Conservation (phyloP, 2,329 filamentous ascomycete species). For the Pseudogymnoascus sp. region DNA sequence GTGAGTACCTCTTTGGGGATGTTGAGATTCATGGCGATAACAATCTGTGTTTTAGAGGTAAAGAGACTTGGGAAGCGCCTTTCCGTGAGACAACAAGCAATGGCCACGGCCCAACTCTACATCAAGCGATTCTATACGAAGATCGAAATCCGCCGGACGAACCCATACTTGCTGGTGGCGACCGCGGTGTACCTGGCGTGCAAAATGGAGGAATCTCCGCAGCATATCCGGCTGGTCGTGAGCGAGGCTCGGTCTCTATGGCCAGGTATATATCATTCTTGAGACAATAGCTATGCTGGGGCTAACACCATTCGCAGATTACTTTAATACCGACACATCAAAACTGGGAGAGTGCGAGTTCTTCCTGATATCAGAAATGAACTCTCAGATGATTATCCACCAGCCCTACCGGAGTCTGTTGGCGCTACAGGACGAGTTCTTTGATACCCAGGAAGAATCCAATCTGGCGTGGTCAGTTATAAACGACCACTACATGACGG, state of each 20-base stretch:
- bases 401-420: slow-evolving; percentile 62
- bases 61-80: slow-evolving; percentile 76
- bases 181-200: slow-evolving; percentile 91
- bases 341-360: slow-evolving; percentile 70
- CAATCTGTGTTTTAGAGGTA: slow-evolving; percentile 50
- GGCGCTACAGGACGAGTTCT: slow-evolving; percentile 51
- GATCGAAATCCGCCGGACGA: slow-evolving; percentile 84
- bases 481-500: slow-evolving; percentile 67
- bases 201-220: slow-evolving; percentile 96
- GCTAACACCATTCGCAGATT: slow-evolving; percentile 36
- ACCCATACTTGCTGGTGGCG: slow-evolving; percentile 86
- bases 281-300: slow-evolving; percentile 9
- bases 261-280: slow-evolving; percentile 45
- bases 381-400: slow-evolving; percentile 64
- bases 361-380: slow-evolving; percentile 63
- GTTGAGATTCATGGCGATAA: background rate
- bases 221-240: slow-evolving; percentile 87
- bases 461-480: slow-evolving; percentile 60
- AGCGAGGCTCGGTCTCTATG: slow-evolving; percentile 78
- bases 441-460: slow-evolving; percentile 54
- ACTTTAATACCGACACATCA: slow-evolving; percentile 54
- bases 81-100: slow-evolving; percentile 72
- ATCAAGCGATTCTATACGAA: slow-evolving; percentile 88
- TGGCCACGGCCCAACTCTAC: slow-evolving; percentile 92
- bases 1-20: slow-evolving; percentile 40